Percentiles rank a stretch among this genome's conserved stretches.
Evolutionary conservation across 768 basidiomycete genomes (phyloP).

Genomic region (Phaeotremella fagi): DNA sequence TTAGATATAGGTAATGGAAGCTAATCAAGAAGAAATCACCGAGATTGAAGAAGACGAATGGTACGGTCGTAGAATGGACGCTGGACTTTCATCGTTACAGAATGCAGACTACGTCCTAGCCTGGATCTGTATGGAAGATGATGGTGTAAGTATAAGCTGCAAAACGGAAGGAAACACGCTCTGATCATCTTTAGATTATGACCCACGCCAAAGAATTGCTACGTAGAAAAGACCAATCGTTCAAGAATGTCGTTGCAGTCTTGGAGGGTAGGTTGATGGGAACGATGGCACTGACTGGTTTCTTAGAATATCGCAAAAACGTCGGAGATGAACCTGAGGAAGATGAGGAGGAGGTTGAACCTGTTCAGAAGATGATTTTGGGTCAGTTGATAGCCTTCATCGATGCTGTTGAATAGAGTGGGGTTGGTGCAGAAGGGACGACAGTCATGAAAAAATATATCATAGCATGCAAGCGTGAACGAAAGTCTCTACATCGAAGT

Average conservation of each 20-base stretch:
- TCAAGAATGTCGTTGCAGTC: conserved; percentile 67
- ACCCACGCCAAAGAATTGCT: conserved; percentile 72
- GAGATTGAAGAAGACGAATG: conserved; percentile 66
- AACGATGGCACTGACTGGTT: conserved; percentile 32
- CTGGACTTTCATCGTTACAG: conserved; percentile 81
- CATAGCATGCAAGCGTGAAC: too few relatives aligned
- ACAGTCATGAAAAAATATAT: too few relatives aligned
- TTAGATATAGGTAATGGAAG: conserved; percentile 54
- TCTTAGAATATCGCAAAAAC: conserved; percentile 29
- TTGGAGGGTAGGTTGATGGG: conserved; percentile 57
- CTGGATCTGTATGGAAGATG: conserved; percentile 97
- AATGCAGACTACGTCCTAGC: conserved; percentile 89
- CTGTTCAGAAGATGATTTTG: conserved; percentile 49
- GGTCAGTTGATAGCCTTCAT: conserved; percentile 36
- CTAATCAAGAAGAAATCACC: conserved; percentile 58
- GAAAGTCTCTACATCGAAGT: too few relatives aligned
- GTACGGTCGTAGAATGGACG: conserved; percentile 82
- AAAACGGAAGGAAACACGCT: not conserved
- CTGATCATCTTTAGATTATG: conserved; percentile 58
- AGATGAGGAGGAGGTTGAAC: conserved; percentile 52
- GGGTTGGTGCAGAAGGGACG: too few relatives aligned
- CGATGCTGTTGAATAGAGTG: too few relatives aligned
- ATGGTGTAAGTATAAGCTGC: conserved; percentile 63
- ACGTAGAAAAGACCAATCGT: conserved; percentile 62
- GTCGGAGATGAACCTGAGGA: conserved; percentile 33